Base-by-base conservation (phyloP, 306 rosid genomes). In the Vigna hirtella region DNA sequence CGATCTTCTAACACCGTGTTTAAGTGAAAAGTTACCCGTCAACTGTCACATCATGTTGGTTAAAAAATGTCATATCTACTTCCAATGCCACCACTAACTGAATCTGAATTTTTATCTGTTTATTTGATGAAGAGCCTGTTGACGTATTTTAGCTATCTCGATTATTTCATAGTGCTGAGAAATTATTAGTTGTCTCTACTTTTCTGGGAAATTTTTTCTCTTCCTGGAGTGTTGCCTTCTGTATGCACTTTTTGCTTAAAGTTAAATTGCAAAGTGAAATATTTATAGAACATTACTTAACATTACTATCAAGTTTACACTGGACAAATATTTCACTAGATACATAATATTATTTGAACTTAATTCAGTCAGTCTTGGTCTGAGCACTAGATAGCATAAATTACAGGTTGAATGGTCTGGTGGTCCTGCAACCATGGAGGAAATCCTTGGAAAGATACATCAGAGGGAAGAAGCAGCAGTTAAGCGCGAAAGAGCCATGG, bases 381-480 rank as follows among this genome's bases (percentile, higher is more conserved):
- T 77, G 24, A 81, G 83, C 62, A 28, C 55, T 63, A 45, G 48
- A 79, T 49, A 50, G 32, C 71, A 68, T 62, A 78, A 78, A 78
- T 85, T 40, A 59, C 84, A 95, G 99, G 94, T 83, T 17, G 98
- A 93, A 51, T 93, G 98, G 98, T 74, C 86, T 51, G 91, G 94
- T 64, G 96, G 99, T 73, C 76, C 91, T 70, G 97, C 91, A 74
- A 88, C 98, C 18, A 93, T 89, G 96, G 99, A 93, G 56, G 97
- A 87, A 71, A 70, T 78, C 77, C 87, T 95, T 32, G 86, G 89
- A 11, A 89, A 89, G 87, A 88, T 95, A 86, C 92, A 93, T 79
- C 93, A 93, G 61, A 91, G 94, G 85, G 98, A 90, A 86, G 99
- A 91, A 83, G 99, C 99, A 58, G 84, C 99, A 24, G 93, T 93